These are phyloP conservation scores for Aspergillus taichungensis DNA, from an alignment of 495 filamentous ascomycete species.

Conservation along the genomic window DNA sequence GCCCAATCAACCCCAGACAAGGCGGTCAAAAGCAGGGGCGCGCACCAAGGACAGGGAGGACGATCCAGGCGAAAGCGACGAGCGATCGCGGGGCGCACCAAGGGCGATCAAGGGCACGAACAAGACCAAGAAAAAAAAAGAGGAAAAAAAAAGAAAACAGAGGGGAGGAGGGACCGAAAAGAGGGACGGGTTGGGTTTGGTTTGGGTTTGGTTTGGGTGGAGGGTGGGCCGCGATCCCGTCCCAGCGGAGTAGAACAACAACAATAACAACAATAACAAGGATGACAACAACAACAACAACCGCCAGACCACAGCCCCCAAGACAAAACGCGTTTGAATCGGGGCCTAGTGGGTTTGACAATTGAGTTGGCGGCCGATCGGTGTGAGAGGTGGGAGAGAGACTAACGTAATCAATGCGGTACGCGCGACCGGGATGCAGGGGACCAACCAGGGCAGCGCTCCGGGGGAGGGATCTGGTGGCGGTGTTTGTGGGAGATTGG, in stretches of 20 bases:
- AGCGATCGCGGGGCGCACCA: no score
- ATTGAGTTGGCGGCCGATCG: background rate
- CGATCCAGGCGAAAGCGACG: no score
- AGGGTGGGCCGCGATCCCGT: conserved; percentile 4
- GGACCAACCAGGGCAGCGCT: conserved; percentile 10
- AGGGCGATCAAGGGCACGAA: background rate
- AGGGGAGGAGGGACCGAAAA: background rate
- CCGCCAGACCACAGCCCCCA: background rate
- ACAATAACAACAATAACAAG: background rate
- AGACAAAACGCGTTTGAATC: conserved; percentile 19
- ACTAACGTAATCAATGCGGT: conserved; percentile 6
- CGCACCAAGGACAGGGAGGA: no score
- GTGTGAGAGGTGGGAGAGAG: no score
- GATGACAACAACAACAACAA: background rate
- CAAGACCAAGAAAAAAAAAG: background rate
- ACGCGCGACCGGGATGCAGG: conserved; percentile 11
- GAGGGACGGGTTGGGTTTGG: background rate
- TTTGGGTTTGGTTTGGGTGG: background rate
- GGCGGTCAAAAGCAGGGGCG: no score
- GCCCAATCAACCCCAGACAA: no score
- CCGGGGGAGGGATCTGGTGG: conserved; percentile 6
- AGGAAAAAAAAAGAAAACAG: background rate
- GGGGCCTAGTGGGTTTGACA: background rate
- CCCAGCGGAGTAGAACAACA: background rate
- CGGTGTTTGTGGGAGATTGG: background rate